These are phyloP conservation scores for Paspalum notatum DNA, from an alignment of 176 grass and related monocot species.

Conservation along the genomic window DNA sequence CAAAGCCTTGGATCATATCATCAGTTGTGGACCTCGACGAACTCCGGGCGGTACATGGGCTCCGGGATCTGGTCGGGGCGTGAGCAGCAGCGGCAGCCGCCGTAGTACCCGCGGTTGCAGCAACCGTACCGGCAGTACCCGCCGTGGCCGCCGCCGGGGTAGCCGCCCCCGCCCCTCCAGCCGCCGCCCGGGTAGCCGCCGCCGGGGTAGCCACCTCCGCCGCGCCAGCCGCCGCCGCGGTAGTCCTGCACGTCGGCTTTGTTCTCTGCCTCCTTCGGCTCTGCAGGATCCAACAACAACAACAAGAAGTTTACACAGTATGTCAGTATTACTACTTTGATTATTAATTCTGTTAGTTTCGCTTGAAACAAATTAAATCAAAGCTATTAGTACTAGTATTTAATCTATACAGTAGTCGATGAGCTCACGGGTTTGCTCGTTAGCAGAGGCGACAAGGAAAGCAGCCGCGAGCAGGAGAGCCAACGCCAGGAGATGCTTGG, in stretches of 20 bases:
- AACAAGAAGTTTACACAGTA: too few species aligned
- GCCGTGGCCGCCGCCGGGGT: conserved; percentile 38
- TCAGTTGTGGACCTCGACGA: conserved; percentile 42
- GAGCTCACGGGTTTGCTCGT: conserved; percentile 51
- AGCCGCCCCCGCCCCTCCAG: conserved; percentile 6
- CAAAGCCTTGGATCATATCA: too few species aligned
- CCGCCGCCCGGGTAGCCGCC: conserved; percentile 29
- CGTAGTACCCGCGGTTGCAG: conserved; percentile 45
- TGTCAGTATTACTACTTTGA: too few species aligned
- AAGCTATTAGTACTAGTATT: neutral
- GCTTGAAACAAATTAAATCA: neutral
- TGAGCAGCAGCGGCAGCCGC: conserved; percentile 65
- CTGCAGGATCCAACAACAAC: neutral
- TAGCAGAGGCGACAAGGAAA: conserved; percentile 47
- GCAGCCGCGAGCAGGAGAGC: conserved; percentile 50
- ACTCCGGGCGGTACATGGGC: conserved; percentile 62
- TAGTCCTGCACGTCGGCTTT: conserved; percentile 30
- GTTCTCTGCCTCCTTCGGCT: conserved; percentile 19
- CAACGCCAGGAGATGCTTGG: conserved; percentile 50
- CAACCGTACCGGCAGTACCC: conserved; percentile 46
- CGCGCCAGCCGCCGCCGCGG: neutral
- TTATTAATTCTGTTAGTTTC: too few species aligned
- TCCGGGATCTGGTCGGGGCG: conserved; percentile 56
- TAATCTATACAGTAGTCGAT: too few species aligned
- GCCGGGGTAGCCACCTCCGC: conserved; percentile 4